Conservation (phyloP, 805 yeast species). For the Candida michaelii region DNA sequence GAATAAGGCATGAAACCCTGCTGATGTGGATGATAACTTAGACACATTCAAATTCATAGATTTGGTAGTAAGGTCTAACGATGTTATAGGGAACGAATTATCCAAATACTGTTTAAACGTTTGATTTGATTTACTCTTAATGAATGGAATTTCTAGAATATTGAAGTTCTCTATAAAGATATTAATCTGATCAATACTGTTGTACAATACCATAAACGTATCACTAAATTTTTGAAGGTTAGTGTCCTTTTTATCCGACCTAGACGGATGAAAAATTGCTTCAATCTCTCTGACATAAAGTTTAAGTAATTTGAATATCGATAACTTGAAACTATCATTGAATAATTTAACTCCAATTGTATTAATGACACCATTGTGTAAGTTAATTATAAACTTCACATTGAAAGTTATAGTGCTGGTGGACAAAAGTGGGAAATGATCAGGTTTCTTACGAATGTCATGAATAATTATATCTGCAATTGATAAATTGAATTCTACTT, state of each 20-base stretch:
- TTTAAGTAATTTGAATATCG: conserved; percentile 23
- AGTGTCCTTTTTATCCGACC: not conserved
- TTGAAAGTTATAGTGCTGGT: conserved; percentile 16
- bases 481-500: conserved; percentile 17
- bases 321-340: conserved; percentile 23
- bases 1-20: conserved; percentile 42
- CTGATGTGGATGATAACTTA: conserved; percentile 24
- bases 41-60: conserved; percentile 25
- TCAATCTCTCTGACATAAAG: conserved; percentile 14
- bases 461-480: conserved; percentile 12
- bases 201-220: conserved; percentile 22
- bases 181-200: conserved; percentile 24
- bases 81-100: conserved; percentile 19
- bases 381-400: conserved; percentile 16
- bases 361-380: conserved; percentile 20
- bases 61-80: conserved; percentile 25
- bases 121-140: conserved; percentile 22
- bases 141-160: conserved; percentile 31
- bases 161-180: conserved; percentile 27
- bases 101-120: conserved; percentile 23
- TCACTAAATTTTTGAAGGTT: conserved; percentile 11
- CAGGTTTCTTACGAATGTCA: conserved; percentile 1
- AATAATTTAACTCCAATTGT: conserved; percentile 19
- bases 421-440: conserved; percentile 12
- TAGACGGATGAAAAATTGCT: not conserved